Percentiles rank a stretch among this genome's conserved stretches.
Conservation (phyloP, 768 basidiomycete species). For the Mycena haematopus region DNA sequence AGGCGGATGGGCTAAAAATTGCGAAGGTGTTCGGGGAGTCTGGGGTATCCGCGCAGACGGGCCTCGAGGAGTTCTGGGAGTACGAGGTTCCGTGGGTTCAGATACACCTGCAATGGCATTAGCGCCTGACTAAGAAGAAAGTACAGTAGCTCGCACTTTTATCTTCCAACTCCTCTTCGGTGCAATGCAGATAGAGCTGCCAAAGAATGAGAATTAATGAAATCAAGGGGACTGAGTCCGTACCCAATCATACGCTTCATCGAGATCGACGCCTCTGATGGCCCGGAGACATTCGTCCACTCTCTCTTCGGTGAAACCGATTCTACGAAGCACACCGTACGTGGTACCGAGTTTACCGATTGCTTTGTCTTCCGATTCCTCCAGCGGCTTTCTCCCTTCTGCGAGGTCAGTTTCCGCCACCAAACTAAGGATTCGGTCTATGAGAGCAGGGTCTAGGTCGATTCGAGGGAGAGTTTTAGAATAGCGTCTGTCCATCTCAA, state of each 20-base stretch:
- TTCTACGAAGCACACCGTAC: conserved; percentile 78
- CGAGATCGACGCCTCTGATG: conserved; percentile 74
- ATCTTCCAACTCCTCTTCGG: conserved; percentile 61
- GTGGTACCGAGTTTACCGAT: conserved; percentile 76
- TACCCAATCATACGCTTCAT: conserved; percentile 93
- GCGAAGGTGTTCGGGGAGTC: conserved; percentile 42
- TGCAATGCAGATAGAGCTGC: conserved; percentile 71
- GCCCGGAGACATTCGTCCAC: conserved; percentile 75
- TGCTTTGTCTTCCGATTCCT: conserved; percentile 74
- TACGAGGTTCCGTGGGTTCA: conserved; percentile 32
- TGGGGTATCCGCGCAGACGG: conserved; percentile 18
- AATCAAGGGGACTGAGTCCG: conserved; percentile 31
- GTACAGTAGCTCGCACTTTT: conserved; percentile 38
- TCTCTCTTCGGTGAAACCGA: conserved; percentile 74
- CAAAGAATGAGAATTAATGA: conserved; percentile 17
- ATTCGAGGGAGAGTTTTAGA: conserved; percentile 67
- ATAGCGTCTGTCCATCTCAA: conserved; percentile 82
- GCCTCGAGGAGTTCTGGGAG: conserved; percentile 37
- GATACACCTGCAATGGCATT: conserved; percentile 2
- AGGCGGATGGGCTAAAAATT: conserved; percentile 36
- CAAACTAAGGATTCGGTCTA: conserved; percentile 66
- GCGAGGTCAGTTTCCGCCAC: conserved; percentile 42
- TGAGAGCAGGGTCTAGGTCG: conserved; percentile 64
- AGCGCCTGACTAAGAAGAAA: conserved; percentile 6
- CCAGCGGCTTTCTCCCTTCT: conserved; percentile 46